These are phyloP conservation scores for Saksenaea vasiformis DNA, from an alignment of 371 early-diverging fungal genomes.

Conservation along the genomic window DNA sequence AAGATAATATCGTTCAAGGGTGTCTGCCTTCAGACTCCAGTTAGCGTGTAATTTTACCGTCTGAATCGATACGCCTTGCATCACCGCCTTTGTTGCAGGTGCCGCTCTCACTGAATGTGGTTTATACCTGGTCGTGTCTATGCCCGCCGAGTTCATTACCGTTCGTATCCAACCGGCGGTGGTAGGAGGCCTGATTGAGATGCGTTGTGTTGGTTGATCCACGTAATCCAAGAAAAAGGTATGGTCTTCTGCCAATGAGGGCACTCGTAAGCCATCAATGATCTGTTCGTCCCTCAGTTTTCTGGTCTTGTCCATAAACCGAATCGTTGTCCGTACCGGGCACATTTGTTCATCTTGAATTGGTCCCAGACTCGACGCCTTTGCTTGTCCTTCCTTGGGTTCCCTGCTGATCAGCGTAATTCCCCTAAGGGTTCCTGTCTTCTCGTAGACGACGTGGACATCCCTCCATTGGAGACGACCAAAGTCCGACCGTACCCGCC, in stretches of 20 bases:
- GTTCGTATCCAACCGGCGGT: not conserved
- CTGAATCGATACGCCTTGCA: not conserved
- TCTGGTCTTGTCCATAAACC: conserved; percentile 14
- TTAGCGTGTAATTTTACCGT: conserved; percentile 8
- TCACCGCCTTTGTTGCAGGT: conserved; percentile 6
- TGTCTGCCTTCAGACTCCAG: conserved; percentile 7
- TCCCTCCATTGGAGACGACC: not conserved
- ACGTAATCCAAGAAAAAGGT: not conserved
- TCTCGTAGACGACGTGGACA: not conserved
- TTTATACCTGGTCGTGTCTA: conserved; percentile 2
- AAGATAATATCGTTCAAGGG: conserved; percentile 10
- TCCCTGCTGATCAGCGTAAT: conserved; percentile 1
- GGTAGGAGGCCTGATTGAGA: not conserved
- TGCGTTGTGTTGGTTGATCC: not conserved
- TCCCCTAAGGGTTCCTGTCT: not conserved
- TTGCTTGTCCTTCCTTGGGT: conserved; percentile 20
- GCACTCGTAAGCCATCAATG: not conserved
- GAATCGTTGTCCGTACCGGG: conserved; percentile 2
- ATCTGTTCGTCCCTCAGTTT: not conserved
- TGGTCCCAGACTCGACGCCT: conserved; percentile 5
- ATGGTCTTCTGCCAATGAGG: not conserved
- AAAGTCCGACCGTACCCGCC: not conserved
- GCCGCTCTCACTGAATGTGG: not conserved
- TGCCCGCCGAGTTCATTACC: not conserved
- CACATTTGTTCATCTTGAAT: conserved; percentile 5